phyloP scores from a whole-genome alignment of 371 early-diverging fungal species.

The Blakeslea trispora region DNA sequence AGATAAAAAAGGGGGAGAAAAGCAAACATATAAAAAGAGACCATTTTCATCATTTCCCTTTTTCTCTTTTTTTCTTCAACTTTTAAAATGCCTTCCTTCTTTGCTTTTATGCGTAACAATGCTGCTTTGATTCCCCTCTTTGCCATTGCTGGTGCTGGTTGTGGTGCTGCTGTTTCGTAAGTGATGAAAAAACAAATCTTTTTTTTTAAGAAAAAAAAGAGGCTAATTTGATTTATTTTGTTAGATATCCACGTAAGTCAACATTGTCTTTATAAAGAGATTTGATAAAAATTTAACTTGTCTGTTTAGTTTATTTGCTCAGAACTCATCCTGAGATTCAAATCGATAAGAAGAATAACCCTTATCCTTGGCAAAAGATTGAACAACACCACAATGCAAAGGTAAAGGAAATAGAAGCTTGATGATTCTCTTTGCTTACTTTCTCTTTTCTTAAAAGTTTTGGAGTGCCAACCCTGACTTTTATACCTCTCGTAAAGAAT shows the following conservation, averaged over 20 bases:
- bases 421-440: too few species aligned
- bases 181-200: slow-evolving; percentile 8
- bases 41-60: slow-evolving; percentile 10
- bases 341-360: slow-evolving; percentile 50
- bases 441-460: slow-evolving; percentile 5
- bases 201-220: too few species aligned
- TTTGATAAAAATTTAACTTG: slow-evolving; percentile 1
- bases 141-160: slow-evolving; percentile 47
- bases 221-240: not conserved
- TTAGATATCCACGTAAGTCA: slow-evolving; percentile 26
- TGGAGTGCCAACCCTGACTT: slow-evolving; percentile 13
- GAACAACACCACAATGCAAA: slow-evolving; percentile 51
- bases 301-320: slow-evolving; percentile 37
- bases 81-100: slow-evolving; percentile 18
- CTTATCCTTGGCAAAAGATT: slow-evolving; percentile 47
- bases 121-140: slow-evolving; percentile 49
- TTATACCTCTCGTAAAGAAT: too few species aligned
- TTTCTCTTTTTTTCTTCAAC: slow-evolving; percentile 13
- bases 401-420: slow-evolving; percentile 32
- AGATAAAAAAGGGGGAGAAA: not conserved
- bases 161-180: slow-evolving; percentile 49
- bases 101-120: slow-evolving; percentile 36
- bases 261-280: not conserved
- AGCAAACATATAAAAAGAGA: not conserved
- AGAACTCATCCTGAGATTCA: slow-evolving; percentile 51